A percentile compares a stretch with the other conserved stretches of the same genome.
phyloP scores from a whole-genome alignment of 306 rosid genomes.

The Delonix regia region DNA sequence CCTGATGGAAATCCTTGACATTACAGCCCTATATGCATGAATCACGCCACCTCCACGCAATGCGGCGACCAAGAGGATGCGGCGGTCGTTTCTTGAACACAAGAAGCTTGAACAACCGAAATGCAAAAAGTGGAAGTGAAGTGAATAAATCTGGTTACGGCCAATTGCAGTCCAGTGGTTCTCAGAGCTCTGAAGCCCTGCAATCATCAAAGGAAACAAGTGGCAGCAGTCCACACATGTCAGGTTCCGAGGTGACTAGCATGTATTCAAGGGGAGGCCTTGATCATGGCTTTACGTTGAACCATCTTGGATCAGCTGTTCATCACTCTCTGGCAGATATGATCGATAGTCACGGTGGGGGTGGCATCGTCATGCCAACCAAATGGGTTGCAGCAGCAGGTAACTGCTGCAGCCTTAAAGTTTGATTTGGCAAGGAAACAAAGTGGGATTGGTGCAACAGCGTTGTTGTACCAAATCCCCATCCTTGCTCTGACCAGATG shows the following conservation, averaged over 20 bases:
- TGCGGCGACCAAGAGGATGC: conserved; percentile 91
- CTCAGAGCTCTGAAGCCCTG: conserved; percentile 69
- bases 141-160: conserved; percentile 39
- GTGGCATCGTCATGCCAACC: conserved; percentile 59
- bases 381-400: conserved; percentile 83
- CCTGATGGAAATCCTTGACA: not conserved
- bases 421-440: conserved; percentile 48
- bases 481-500: conserved; percentile 57
- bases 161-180: conserved; percentile 53
- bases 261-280: conserved; percentile 58
- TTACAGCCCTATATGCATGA: conserved; percentile 94
- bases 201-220: conserved; percentile 74
- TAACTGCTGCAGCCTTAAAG: conserved; percentile 69
- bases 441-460: conserved; percentile 43
- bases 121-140: conserved; percentile 41
- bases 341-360: conserved; percentile 45
- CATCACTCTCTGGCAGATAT: conserved; percentile 63
- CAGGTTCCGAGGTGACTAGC: conserved; percentile 83
- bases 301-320: conserved; percentile 51
- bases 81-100: conserved; percentile 95
- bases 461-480: conserved; percentile 34
- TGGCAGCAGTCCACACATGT: conserved; percentile 63
- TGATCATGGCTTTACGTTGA: conserved; percentile 48
- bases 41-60: conserved; percentile 94
- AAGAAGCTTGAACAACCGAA: conserved; percentile 37